phyloP scores from a whole-genome alignment of 768 basidiomycete species.

The Suillus clintonianus region DNA sequence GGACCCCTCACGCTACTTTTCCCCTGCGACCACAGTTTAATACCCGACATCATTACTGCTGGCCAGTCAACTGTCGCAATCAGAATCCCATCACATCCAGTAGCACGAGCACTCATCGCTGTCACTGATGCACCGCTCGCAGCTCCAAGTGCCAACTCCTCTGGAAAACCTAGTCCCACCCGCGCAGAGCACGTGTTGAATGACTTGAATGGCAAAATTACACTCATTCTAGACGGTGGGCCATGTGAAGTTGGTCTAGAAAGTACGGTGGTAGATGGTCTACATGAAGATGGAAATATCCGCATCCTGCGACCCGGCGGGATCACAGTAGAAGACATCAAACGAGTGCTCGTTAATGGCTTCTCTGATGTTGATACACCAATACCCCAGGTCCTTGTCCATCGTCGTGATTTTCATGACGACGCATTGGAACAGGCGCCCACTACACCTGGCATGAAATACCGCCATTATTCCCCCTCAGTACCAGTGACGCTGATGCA shows the following conservation, averaged over 20 bases:
- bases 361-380: slow-evolving; percentile 31
- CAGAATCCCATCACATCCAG: slow-evolving; percentile 92
- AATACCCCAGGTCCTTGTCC: slow-evolving; percentile 70
- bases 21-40: slow-evolving; percentile 59
- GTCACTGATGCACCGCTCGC: slow-evolving; percentile 75
- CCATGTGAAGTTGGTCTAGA: slow-evolving; percentile 88
- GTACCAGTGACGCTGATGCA: slow-evolving; percentile 81
- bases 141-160: slow-evolving; percentile 94
- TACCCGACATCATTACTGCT: slow-evolving; percentile 81
- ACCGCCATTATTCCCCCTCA: slow-evolving; percentile 92
- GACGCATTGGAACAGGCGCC: slow-evolving; percentile 73
- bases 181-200: slow-evolving; percentile 79
- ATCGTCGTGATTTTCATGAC: slow-evolving; percentile 76
- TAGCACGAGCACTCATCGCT: slow-evolving; percentile 88
- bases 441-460: slow-evolving; percentile 99
- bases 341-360: slow-evolving; percentile 51
- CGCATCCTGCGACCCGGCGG: slow-evolving; percentile 91
- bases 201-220: slow-evolving; percentile 76
- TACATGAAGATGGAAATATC: slow-evolving; percentile 71
- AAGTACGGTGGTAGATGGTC: slow-evolving; percentile 92
- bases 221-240: slow-evolving; percentile 90
- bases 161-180: slow-evolving; percentile 93
- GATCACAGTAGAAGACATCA: slow-evolving; percentile 85
- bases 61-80: slow-evolving; percentile 81
- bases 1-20: slow-evolving; percentile 93